Base-by-base conservation (phyloP, 441 rosid species). In the Croton laevigatus region DNA sequence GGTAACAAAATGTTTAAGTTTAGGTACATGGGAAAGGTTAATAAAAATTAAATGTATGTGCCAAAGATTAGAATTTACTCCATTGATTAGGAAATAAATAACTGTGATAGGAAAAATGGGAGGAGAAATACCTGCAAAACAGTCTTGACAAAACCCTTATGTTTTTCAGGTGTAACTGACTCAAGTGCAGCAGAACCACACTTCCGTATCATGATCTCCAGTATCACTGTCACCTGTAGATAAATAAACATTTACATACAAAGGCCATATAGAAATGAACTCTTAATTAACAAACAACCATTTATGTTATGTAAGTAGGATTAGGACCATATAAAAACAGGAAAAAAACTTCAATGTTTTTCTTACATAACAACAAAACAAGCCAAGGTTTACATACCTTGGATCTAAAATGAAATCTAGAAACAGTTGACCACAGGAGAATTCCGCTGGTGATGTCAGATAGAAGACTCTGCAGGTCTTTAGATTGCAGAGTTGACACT, bases 371-470 rank as follows among this genome's bases (percentile, higher is more conserved):
- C 38, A 9, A 44, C 48, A 46, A 62, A 12, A 14, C 8, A 16
- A 23, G 11, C 19, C 38, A 27, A 61, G 61, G 54, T 27, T 6
- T 27, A 61, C 48, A 68, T 77, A 76, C 98, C 98, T 94, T 92
- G 6, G 85, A 85, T 80, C 87, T 84, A 75, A 94, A 92, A 81
- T 92, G 96, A 80, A 90, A 82, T 82, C 99, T 87, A 5, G 99
- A 92, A 68, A 92, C 86, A 77, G 87, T 79, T 66, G 98, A 90
- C 97, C 96, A 92, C 4, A 86, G 89, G 34, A 92, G 87, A 74
- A 94, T 76, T 79, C 81, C 89, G 68, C 48, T 75, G 63, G 85
- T 71, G 36, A 90, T 68, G 58, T 88, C 94, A 12, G 84, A 42
- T 14, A 88, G 84, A 73, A 87, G 82, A 75, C 66, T 79, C 71